Percentiles rank a stretch among this genome's conserved stretches.
Evolutionary conservation across 768 basidiomycete genomes (phyloP).

Genomic region (Russula vinacea): DNA sequence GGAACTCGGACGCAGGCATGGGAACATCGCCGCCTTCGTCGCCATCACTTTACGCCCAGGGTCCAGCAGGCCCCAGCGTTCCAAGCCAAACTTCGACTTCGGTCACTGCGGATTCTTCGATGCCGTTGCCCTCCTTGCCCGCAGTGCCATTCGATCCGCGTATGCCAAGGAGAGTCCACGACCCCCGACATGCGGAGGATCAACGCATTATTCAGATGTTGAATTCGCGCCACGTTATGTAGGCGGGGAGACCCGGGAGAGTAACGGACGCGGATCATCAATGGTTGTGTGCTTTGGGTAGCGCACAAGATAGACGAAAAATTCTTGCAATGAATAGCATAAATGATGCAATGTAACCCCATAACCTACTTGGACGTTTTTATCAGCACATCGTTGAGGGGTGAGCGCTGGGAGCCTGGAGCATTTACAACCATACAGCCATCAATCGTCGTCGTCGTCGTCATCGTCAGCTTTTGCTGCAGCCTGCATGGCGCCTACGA

Average conservation of each 20-base stretch:
- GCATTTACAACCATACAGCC: neutral
- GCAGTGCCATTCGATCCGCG: conserved; percentile 36
- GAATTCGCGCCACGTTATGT: conserved; percentile 43
- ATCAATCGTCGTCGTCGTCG: conserved; percentile 64
- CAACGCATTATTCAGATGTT: conserved; percentile 59
- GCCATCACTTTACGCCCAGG: conserved; percentile 31
- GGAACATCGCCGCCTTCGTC: conserved; percentile 31
- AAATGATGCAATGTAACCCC: conserved; percentile 20
- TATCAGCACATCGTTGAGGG: conserved; percentile 8
- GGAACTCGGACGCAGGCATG: conserved; percentile 37
- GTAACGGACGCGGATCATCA: neutral
- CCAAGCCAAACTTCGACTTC: conserved; percentile 26
- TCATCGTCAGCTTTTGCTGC: conserved; percentile 56
- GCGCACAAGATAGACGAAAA: neutral
- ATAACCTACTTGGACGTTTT: conserved; percentile 24
- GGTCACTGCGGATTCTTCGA: conserved; percentile 30
- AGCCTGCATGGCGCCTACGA: conserved; percentile 81
- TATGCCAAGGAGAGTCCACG: conserved; percentile 35
- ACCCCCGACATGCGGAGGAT: conserved; percentile 51
- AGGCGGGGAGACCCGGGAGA: too few relatives aligned
- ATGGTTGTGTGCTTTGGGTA: neutral
- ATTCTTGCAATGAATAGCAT: conserved; percentile 18
- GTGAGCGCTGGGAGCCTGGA: conserved; percentile 2
- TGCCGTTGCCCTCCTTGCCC: conserved; percentile 44
- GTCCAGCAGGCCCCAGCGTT: conserved; percentile 27